A percentile compares a stretch with the other conserved stretches of the same genome.
Conservation (phyloP, 164 flowering plant genomes). For the Umbellularia californica region DNA sequence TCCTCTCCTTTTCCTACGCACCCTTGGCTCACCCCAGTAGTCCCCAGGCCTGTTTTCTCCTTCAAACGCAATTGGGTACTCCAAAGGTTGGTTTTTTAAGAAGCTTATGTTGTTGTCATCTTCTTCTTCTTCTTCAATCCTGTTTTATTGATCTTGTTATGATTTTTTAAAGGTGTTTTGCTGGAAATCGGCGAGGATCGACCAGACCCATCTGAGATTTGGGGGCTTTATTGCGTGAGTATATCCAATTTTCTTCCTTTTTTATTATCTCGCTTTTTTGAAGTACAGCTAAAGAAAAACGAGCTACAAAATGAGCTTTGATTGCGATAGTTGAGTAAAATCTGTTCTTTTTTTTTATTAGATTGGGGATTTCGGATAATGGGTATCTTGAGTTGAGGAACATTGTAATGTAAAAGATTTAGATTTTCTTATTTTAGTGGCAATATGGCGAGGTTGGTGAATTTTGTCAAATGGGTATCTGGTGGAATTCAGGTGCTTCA, state of each 20-base stretch:
- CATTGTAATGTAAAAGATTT: too few species aligned
- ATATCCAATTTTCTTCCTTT: not conserved
- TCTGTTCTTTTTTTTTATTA: not conserved
- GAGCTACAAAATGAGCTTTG: not conserved
- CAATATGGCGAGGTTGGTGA: too few species aligned
- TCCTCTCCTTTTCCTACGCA: slow-evolving; percentile 3
- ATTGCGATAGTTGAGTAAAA: not conserved
- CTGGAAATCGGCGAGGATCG: slow-evolving; percentile 23
- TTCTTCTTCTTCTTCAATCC: not conserved
- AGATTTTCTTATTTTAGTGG: too few species aligned
- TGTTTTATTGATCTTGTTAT: not conserved
- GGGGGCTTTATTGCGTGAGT: slow-evolving; percentile 31
- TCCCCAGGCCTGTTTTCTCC: slow-evolving; percentile 4
- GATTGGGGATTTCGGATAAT: too few species aligned
- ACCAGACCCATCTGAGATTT: slow-evolving; percentile 32
- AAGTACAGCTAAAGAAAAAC: too few species aligned
- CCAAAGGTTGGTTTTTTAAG: slow-evolving; percentile 12
- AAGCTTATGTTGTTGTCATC: not conserved
- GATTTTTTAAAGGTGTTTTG: slow-evolving; percentile 39
- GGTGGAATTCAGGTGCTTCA: too few species aligned
- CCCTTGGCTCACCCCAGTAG: not conserved
- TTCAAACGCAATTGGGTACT: slow-evolving; percentile 1
- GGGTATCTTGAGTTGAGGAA: too few species aligned
- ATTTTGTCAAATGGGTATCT: too few species aligned
- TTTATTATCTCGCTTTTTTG: not conserved